Conservation (phyloP, 2,329 filamentous ascomycete species). For the Colletotrichum theobromicola region DNA sequence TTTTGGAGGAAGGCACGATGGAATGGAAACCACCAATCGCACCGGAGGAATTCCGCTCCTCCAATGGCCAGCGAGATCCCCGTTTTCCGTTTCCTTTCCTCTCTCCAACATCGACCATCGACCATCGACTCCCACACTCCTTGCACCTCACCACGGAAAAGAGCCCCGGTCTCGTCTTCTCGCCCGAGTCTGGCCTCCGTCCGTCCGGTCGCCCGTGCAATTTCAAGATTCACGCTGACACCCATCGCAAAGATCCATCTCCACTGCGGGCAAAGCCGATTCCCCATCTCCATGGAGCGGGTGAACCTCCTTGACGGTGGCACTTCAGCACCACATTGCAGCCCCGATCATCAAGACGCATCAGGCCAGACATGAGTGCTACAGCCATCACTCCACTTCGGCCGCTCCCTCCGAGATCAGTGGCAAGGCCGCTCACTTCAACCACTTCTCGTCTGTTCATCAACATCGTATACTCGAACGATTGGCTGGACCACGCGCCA, state of each 20-base stretch:
- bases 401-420: neutral
- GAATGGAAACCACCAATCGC: neutral
- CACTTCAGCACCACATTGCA: neutral
- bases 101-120: neutral
- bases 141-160: neutral
- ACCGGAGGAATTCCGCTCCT: neutral
- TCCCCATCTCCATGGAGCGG: neutral
- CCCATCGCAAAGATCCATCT: neutral
- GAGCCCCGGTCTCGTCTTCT: neutral
- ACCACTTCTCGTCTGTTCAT: neutral
- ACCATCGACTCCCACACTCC: too few relatives aligned
- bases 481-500: neutral
- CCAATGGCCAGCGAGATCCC: neutral
- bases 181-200: neutral
- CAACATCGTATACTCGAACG: neutral
- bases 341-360: neutral
- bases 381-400: neutral
- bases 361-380: neutral
- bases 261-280: neutral
- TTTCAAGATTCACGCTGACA: neutral
- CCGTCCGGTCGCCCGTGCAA: neutral
- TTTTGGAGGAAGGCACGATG: neutral
- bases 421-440: constrained; percentile 4
- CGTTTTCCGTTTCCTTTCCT: neutral
- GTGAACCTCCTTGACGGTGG: neutral